Base-by-base conservation (phyloP, 768 basidiomycete genomes). In the Agrocybe praecox region DNA sequence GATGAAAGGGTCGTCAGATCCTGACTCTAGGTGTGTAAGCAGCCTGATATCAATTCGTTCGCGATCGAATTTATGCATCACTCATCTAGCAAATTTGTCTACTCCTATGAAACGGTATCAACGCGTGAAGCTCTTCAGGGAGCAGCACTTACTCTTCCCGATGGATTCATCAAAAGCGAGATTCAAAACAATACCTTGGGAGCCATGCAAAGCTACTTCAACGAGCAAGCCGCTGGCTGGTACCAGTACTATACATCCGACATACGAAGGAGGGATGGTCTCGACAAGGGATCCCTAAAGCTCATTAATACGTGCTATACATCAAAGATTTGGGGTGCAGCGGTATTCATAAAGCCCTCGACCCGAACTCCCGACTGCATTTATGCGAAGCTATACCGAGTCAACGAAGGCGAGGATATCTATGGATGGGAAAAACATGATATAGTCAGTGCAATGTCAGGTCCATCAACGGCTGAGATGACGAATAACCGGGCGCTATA, bases 231-330 rank as follows among this genome's bases (percentile, higher is more conserved):
- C 2, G 26, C 19, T 5, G 47, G 18, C 8, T 56, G 55, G 55
- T 56, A 56, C 36, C 10, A 32, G 15, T 49, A 43, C 26, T 56
- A 50, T 11, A 19, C 21, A 18, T 32, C 33, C 1, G 42, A 45
- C 42, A 15, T 22, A n/a, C 19, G 17, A n/a, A 34, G 46, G 22
- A 17, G 14, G 21, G 6, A 17, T 24, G 18, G 26, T n/a, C 49
- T 50, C 6, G n/a, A 19, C 9, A 48, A 45, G 14, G 58, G 58
- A 5, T 54, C 58, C 1, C 53, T 59, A 15, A 54, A 51, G 17
- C 33, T 59, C 1, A 36, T 59, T 7, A 23, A 10, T 6, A 15
- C 34, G 19, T 46, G 45, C 23, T 59, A 55, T 22, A 54, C 43
- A 48, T n/a, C 53, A 18, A 49, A 23, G 14, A 49, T 48, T 21